Evolutionary conservation across 148 eudicot species (phyloP), one percentile per base, ranked within the genome.

Genomic region (Vaccinium darrowii): DNA sequence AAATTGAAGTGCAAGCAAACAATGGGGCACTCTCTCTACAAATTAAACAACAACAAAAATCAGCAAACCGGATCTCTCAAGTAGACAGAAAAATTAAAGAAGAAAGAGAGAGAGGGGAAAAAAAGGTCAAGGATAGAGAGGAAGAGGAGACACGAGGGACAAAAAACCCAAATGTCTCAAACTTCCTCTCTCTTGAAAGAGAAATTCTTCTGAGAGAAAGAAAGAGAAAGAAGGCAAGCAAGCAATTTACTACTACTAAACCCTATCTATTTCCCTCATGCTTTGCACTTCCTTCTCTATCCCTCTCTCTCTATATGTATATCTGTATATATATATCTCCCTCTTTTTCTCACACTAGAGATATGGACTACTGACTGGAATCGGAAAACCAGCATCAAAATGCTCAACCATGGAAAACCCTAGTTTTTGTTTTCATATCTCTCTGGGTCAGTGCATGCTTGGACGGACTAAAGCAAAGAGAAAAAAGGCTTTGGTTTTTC

Each of bases 121-220:
- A 75, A n/a, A 33, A 19, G 51, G 43, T 39, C 7, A 43, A 25
- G 19, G 39, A 74, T 2, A 88, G 93, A 91, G 91, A 92, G 93
- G 92, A 25, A 91, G 92, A 90, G 94, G 92, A 95, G 95, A 95
- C 97, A 94, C 80, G 78, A 91, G 93, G 94, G 90, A 53, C 23
- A 4, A 43, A 27, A 89, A 39, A 88, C 91, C 95, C 95, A 91
- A 93, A 92, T 95, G 98, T 93, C 98, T 95, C 92, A 87, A 93
- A 49, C 82, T 84, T 87, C 88, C 87, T 83, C 87, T 85, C 87
- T 51, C 27, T 16, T 79, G 30, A 19, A 36, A 67, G 39, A 1
- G 18, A 11, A 12, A 12, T 56, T 73, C 71, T 82, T 69, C 51
- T 57, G 49, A 89, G 58, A 75, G 89, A 81, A 78, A 85, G 83